Evolutionary conservation across 1,139 yeast genomes (phyloP), one percentile per base, ranked within the genome.

Genomic region (Suhomyces coccinellae): DNA sequence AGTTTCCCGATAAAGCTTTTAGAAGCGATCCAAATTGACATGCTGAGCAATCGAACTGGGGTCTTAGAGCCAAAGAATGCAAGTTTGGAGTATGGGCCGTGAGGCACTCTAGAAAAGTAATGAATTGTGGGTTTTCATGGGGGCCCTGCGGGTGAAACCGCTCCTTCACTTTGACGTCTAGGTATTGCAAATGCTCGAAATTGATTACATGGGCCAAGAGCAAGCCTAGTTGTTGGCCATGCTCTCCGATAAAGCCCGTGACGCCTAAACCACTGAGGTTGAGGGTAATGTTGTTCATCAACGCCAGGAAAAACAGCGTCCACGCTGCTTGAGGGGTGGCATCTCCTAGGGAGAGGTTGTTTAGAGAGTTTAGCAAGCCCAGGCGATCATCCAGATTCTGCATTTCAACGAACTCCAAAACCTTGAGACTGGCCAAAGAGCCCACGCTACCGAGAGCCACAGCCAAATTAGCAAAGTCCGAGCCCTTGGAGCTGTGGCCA

Each of bases 41-140:
- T 22, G 49, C 46, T 10, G 55, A 45, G 41, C 63, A 58, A 41
- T 58, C 56, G 24, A 49, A 46, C 3, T 60, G 55, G 5, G 61
- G 62, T 13, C 40, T 46, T 4, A 52, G 41, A 5, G 54, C 52
- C 29, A 58, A 44, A 7, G 46, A 40, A 10, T 37, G 38, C n/a
- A 59, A 46, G 38, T 43, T 48, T 14, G 52, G 52, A 2, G 59
- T 54, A 15, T 20, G 38, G 8, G 29, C 38, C 2, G 59, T 48
- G 22, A 58, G 16, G 10, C 45, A 43, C 12, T 50, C 49, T 10
- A 56, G 41, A 16, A 58, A 48, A 11, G 59, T 51, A 8, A 43
- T 40, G 4, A 40, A 28, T 12, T 33, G 30, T 8, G 34, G 14
- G 6, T 26, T 16, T n/a, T 41, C 44, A 7, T 56, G 62, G 6